These are phyloP conservation scores for Kappamyces sp. DNA, from an alignment of 192 early-diverging fungal species.

Conservation along the genomic window DNA sequence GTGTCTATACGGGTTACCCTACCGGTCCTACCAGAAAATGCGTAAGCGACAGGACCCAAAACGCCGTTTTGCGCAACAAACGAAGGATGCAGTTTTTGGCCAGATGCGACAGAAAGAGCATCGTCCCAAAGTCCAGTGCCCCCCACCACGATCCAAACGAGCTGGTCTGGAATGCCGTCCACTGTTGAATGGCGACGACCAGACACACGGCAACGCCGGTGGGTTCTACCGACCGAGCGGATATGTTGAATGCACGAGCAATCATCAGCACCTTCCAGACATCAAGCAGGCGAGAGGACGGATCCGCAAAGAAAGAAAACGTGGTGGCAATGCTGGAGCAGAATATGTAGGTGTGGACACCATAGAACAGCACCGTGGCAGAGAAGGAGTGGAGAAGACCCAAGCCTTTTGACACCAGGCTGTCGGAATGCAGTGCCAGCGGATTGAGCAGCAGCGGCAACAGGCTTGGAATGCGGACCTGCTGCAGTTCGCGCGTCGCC, in stretches of 20 bases:
- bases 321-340: background rate
- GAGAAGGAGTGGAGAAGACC: background rate
- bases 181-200: conserved; percentile 1
- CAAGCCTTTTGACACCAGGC: background rate
- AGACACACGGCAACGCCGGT: background rate
- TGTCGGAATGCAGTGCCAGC: conserved; percentile 5
- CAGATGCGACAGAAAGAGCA: conserved; percentile 12
- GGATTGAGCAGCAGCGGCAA: conserved; percentile 28
- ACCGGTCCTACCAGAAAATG: conserved; percentile 16
- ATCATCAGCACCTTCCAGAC: conserved; percentile 16
- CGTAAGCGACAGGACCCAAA: conserved; percentile 13
- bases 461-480: conserved; percentile 16
- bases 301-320: background rate
- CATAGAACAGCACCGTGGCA: conserved; percentile 5
- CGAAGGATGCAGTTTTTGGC: conserved; percentile 10
- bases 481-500: conserved; percentile 19
- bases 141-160: background rate
- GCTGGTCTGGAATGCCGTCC: background rate
- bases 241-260: conserved; percentile 14
- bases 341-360: background rate
- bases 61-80: conserved; percentile 10
- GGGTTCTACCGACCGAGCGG: conserved; percentile 2
- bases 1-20: background rate
- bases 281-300: background rate
- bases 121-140: conserved; percentile 11